Evolutionary conservation across 179 eudicot species (phyloP).

Genomic region (Spinacia oleracea): DNA sequence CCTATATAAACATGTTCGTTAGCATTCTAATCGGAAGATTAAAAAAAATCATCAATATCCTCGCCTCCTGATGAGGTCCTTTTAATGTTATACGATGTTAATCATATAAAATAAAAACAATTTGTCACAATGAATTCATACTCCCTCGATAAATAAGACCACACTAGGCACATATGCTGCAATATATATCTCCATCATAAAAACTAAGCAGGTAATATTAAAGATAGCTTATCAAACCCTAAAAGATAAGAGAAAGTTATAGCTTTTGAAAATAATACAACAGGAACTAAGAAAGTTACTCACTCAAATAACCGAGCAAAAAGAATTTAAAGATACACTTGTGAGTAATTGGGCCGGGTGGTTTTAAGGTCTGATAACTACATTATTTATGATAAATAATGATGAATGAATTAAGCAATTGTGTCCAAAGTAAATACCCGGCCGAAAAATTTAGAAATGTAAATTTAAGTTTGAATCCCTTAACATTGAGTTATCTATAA

Average conservation of each 20-base stretch:
- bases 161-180: neutral
- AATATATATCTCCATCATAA: neutral
- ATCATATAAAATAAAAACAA: neutral
- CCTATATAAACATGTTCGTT: neutral
- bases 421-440: too few species aligned
- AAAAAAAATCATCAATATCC: neutral
- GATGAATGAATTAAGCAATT: too few species aligned
- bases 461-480: too few species aligned
- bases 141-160: neutral
- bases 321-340: neutral
- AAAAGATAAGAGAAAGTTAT: neutral
- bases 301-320: neutral
- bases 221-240: neutral
- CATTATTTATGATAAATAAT: too few species aligned
- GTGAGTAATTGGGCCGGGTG: too few species aligned
- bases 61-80: neutral
- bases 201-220: neutral
- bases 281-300: neutral
- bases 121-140: neutral
- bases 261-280: neutral
- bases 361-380: too few species aligned
- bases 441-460: too few species aligned
- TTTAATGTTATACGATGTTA: neutral
- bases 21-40: neutral
- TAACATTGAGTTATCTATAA: too few species aligned